Percentiles rank a stretch among this genome's conserved stretches.
phyloP scores from a whole-genome alignment of 2,329 filamentous ascomycete genomes.

The Paraphaeosphaeria sporulosa region DNA sequence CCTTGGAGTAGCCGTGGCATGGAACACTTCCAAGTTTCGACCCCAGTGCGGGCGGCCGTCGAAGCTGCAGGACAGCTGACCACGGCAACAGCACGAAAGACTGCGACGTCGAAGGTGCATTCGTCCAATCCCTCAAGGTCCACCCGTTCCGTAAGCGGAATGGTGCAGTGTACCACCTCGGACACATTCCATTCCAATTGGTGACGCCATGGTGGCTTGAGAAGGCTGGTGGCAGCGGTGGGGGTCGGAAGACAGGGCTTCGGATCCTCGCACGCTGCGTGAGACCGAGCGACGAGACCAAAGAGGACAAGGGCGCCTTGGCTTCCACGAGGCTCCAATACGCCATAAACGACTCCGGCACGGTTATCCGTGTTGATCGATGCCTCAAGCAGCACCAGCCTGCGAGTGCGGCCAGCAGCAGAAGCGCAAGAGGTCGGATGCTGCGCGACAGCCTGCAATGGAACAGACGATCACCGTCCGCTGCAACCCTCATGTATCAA shows the following conservation, averaged over 20 bases:
- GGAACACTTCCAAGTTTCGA: neutral
- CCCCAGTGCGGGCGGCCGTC: neutral
- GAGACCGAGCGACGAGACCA: constrained; percentile 5
- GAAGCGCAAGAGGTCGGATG: constrained; percentile 25
- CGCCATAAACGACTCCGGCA: constrained; percentile 19
- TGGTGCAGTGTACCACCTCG: neutral
- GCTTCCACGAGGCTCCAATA: constrained; percentile 22
- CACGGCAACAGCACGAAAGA: neutral
- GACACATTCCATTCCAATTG: neutral
- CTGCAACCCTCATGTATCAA: neutral
- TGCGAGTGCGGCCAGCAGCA: constrained; percentile 16
- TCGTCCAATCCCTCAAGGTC: neutral
- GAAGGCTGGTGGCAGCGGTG: constrained; percentile 6
- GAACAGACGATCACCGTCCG: constrained; percentile 17
- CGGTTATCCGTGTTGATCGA: constrained; percentile 30
- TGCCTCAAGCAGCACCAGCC: constrained; percentile 28
- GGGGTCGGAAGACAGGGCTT: constrained; percentile 6
- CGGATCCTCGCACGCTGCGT: constrained; percentile 9
- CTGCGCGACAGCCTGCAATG: constrained; percentile 23
- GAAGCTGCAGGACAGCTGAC: neutral
- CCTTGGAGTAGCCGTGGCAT: neutral
- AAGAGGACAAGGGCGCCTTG: constrained; percentile 17
- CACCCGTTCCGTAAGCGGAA: neutral
- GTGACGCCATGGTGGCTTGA: constrained; percentile 10
- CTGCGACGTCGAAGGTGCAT: constrained; percentile 4